Percentiles rank a stretch among this genome's conserved stretches.
phyloP scores from a whole-genome alignment of 2,329 filamentous ascomycete genomes.

The Davidsoniella neocaledoniae region DNA sequence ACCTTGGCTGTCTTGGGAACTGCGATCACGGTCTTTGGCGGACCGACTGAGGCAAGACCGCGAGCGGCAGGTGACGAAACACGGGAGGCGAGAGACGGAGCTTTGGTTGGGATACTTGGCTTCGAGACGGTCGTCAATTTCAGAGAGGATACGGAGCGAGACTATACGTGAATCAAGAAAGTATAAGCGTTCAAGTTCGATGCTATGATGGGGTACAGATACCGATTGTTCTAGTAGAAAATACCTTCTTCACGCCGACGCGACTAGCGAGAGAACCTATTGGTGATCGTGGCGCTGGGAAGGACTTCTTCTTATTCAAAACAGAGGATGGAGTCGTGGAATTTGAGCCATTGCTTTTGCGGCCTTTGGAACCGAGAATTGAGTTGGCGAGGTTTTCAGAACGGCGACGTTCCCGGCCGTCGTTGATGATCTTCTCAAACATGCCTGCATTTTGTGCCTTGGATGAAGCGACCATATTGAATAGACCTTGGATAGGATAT shows the following conservation, averaged over 20 bases:
- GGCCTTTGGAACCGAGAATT: constrained; percentile 46
- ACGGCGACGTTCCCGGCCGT: constrained; percentile 50
- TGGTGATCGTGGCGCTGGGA: constrained; percentile 20
- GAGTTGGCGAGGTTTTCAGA: constrained; percentile 54
- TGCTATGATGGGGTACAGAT: background rate
- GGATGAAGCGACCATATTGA: background rate
- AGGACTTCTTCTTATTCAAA: no score
- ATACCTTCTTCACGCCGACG: constrained; percentile 56
- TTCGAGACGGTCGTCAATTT: background rate
- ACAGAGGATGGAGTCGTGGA: constrained; percentile 21
- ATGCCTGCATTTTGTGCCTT: constrained; percentile 31
- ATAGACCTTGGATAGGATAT: background rate
- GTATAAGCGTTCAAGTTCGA: background rate
- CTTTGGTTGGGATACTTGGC: background rate
- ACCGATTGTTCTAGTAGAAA: constrained; percentile 5
- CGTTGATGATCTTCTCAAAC: constrained; percentile 38
- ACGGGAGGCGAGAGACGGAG: constrained; percentile 9
- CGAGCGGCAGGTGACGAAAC: constrained; percentile 9
- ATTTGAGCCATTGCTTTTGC: constrained; percentile 35
- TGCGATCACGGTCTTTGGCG: constrained; percentile 3
- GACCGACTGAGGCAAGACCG: constrained; percentile 7
- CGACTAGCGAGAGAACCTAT: constrained; percentile 47
- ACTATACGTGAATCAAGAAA: background rate
- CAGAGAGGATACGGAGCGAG: background rate
- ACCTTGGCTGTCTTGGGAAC: background rate